phyloP scores from a whole-genome alignment of 257 asterid species.

The Paraleonurus japonicus region DNA sequence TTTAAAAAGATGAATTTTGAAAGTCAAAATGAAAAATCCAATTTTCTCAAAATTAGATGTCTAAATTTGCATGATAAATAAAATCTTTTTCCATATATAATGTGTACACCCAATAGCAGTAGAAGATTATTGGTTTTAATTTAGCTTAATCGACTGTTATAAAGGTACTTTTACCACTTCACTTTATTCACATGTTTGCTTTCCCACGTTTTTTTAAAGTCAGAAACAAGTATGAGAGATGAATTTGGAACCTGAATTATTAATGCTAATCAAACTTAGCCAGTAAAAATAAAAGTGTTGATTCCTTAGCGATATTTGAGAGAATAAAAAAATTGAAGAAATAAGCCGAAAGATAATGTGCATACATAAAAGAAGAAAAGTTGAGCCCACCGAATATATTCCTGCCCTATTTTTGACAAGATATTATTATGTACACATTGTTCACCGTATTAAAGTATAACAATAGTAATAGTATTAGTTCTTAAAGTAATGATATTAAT shows the following conservation, averaged over 20 bases:
- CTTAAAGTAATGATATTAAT: too few relatives aligned
- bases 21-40: too few relatives aligned
- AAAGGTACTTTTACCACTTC: conserved; percentile 6
- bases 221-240: background rate
- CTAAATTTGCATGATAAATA: too few relatives aligned
- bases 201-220: background rate
- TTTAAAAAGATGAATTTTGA: too few relatives aligned
- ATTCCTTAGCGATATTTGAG: conserved; percentile 23
- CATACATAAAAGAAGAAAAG: background rate
- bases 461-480: too few relatives aligned
- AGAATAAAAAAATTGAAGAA: background rate
- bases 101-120: too few relatives aligned
- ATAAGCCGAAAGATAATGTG: conserved; percentile 10
- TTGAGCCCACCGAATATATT: conserved; percentile 17
- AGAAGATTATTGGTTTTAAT: too few relatives aligned
- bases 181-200: background rate
- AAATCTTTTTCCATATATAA: too few relatives aligned
- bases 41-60: too few relatives aligned
- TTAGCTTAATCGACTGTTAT: background rate
- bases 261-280: background rate
- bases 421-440: too few relatives aligned
- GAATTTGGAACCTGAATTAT: background rate
- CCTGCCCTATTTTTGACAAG: too few relatives aligned
- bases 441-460: too few relatives aligned
- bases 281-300: background rate